Evolutionary conservation across 2,329 filamentous ascomycete species (phyloP).

Genomic region (Penicillium sumatraense): DNA sequence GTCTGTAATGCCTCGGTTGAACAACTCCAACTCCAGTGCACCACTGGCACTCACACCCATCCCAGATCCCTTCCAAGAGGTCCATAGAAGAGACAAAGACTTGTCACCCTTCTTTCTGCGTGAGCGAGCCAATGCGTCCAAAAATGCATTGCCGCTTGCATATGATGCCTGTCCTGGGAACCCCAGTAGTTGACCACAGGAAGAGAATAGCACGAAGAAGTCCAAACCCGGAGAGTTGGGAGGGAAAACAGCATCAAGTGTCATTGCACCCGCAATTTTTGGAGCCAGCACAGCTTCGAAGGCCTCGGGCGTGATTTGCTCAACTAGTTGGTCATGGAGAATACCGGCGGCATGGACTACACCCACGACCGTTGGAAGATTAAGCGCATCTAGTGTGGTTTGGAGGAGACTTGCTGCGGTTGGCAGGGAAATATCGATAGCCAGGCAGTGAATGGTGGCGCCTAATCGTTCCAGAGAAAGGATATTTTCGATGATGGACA

Average conservation of each 20-base stretch:
- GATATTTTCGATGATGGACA: not conserved
- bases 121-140: slow-evolving; percentile 37
- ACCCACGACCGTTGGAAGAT: slow-evolving; percentile 45
- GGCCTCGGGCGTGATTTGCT: slow-evolving; percentile 30
- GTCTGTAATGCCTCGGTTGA: slow-evolving; percentile 4
- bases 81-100: slow-evolving; percentile 49
- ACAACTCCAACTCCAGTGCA: slow-evolving; percentile 48
- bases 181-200: slow-evolving; percentile 37
- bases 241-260: slow-evolving; percentile 37
- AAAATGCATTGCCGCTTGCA: slow-evolving; percentile 37
- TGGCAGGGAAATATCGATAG: not conserved
- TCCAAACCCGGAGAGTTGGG: slow-evolving; percentile 35
- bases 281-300: slow-evolving; percentile 36
- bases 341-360: slow-evolving; percentile 50
- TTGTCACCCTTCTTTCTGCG: slow-evolving; percentile 38
- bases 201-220: slow-evolving; percentile 37
- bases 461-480: not conserved
- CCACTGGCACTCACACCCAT: slow-evolving; percentile 43
- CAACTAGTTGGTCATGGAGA: slow-evolving; percentile 42
- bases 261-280: slow-evolving; percentile 41
- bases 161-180: slow-evolving; percentile 37
- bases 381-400: slow-evolving; percentile 34
- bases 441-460: not conserved
- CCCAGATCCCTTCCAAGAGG: slow-evolving; percentile 48
- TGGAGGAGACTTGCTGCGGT: slow-evolving; percentile 18